phyloP scores from a whole-genome alignment of 495 filamentous ascomycete species.

The Neurospora sp. region DNA sequence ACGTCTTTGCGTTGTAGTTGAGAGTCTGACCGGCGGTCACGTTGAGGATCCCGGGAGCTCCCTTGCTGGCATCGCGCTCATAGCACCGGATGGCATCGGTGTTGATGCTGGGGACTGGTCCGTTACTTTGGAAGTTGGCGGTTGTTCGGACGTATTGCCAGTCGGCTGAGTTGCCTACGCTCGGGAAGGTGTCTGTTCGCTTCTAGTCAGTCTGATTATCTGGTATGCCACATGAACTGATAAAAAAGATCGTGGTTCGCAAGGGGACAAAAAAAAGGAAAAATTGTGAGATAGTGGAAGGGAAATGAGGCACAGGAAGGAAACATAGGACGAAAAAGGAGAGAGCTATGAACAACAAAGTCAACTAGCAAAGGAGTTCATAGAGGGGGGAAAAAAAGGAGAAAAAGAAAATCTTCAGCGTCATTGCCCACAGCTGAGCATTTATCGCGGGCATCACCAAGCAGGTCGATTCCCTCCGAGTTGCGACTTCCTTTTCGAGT shows the following conservation, averaged over 20 bases:
- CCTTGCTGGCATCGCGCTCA: conserved; percentile 30
- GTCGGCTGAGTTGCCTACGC: conserved; percentile 23
- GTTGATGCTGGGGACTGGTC: conserved; percentile 39
- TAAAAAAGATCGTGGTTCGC: not conserved
- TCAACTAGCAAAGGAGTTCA: too few relatives aligned
- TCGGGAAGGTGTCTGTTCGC: conserved; percentile 18
- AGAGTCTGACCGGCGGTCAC: conserved; percentile 37
- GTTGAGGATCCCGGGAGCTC: conserved; percentile 25
- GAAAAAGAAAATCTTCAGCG: not conserved
- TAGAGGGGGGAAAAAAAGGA: not conserved
- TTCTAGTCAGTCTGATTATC: not conserved
- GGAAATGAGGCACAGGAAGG: too few relatives aligned
- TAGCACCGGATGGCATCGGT: conserved; percentile 41
- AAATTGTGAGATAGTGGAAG: too few relatives aligned
- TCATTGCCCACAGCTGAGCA: too few relatives aligned
- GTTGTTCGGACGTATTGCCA: conserved; percentile 42
- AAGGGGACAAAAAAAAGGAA: too few relatives aligned
- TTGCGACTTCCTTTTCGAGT: not conserved
- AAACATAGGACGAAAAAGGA: too few relatives aligned
- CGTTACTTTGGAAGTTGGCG: conserved; percentile 42
- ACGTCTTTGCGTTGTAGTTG: conserved; percentile 33
- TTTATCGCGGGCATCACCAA: too few relatives aligned
- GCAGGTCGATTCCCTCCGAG: not conserved
- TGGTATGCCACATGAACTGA: not conserved
- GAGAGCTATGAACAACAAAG: too few relatives aligned